Evolutionary conservation across 2,329 filamentous ascomycete genomes (phyloP).

Genomic region (Ophiocordyceps camponoti-saundersi): DNA sequence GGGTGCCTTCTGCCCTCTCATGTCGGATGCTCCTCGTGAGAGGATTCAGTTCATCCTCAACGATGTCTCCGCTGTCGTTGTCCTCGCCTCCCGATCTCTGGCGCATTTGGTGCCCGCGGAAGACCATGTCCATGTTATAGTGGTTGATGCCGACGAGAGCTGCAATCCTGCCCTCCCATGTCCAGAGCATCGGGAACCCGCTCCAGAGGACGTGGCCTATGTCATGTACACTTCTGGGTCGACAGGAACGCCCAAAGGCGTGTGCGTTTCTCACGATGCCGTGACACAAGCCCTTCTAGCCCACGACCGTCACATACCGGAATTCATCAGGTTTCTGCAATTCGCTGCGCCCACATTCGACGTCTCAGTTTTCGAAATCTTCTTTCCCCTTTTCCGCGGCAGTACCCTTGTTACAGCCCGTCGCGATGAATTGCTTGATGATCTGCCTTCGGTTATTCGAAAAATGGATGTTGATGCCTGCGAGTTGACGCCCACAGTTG

Average conservation of each 20-base stretch:
- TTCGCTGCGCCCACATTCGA: slow-evolving; percentile 90
- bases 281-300: slow-evolving; percentile 70
- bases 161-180: too few species aligned
- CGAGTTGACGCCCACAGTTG: slow-evolving; percentile 80
- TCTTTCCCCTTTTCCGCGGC: slow-evolving; percentile 67
- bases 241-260: slow-evolving; percentile 78
- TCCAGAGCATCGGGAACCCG: slow-evolving; percentile 5
- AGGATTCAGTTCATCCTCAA: slow-evolving; percentile 62
- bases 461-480: slow-evolving; percentile 59
- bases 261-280: slow-evolving; percentile 63
- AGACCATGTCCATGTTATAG: slow-evolving; percentile 15
- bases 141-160: slow-evolving; percentile 10
- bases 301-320: slow-evolving; percentile 61
- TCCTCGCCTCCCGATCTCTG: slow-evolving; percentile 44
- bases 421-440: slow-evolving; percentile 52
- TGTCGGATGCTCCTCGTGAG: slow-evolving; percentile 60
- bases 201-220: slow-evolving; percentile 47
- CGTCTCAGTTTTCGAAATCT: slow-evolving; percentile 88
- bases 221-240: slow-evolving; percentile 90
- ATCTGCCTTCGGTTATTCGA: slow-evolving; percentile 53
- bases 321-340: slow-evolving; percentile 67
- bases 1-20: slow-evolving; percentile 72
- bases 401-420: slow-evolving; percentile 56
- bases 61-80: slow-evolving; percentile 54
- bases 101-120: slow-evolving; percentile 19